Conservation (phyloP, 2,329 filamentous ascomycete species). For the Ophiostoma sp. region DNA sequence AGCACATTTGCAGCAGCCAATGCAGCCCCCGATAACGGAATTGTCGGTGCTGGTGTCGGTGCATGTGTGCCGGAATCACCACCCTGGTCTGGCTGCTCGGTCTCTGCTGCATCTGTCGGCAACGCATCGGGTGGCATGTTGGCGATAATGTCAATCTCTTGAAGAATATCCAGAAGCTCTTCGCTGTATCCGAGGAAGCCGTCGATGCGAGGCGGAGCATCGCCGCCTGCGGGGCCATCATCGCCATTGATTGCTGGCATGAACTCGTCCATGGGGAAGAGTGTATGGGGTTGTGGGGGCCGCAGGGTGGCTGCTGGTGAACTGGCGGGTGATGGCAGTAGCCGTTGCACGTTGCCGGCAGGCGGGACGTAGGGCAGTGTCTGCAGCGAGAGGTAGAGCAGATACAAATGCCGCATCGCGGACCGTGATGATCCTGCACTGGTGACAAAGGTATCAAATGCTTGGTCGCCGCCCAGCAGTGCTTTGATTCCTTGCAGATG, state of each 20-base stretch:
- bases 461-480: constrained; percentile 20
- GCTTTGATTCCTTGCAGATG: constrained; percentile 24
- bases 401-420: constrained; percentile 21
- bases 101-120: not conserved
- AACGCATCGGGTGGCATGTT: not conserved
- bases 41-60: not conserved
- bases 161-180: constrained; percentile 23
- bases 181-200: constrained; percentile 24
- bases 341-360: not conserved
- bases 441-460: constrained; percentile 16
- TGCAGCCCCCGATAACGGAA: not conserved
- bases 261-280: constrained; percentile 15
- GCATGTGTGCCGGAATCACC: not conserved
- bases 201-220: constrained; percentile 19
- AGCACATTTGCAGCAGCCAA: not conserved
- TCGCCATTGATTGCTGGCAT: not conserved
- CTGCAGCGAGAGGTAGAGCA: constrained; percentile 21
- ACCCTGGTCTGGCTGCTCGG: not conserved
- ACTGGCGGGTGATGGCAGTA: not conserved
- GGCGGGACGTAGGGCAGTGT: constrained; percentile 18
- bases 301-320: not conserved
- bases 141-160: constrained; percentile 21
- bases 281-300: not conserved
- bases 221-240: not conserved
- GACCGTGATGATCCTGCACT: constrained; percentile 14